A percentile compares a stretch with the other conserved stretches of the same genome.
These are phyloP conservation scores for Rhizopogon vinicolor DNA, from an alignment of 768 basidiomycete genomes.

Conservation along the genomic window DNA sequence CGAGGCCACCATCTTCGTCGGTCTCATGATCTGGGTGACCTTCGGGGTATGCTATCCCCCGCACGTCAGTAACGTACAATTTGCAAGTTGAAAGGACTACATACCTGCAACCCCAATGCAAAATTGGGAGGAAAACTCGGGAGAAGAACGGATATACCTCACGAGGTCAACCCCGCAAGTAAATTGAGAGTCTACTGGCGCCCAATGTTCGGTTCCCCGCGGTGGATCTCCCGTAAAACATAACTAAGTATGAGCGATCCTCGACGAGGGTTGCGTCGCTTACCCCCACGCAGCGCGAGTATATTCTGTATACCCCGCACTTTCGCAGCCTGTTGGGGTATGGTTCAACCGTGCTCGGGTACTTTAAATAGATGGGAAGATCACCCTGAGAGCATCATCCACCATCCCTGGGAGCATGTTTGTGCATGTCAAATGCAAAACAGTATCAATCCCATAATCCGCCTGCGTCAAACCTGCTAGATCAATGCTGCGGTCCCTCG, in stretches of 20 bases:
- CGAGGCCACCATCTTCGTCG: constrained; percentile 60
- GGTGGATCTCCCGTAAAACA: constrained; percentile 66
- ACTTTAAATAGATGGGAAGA: constrained; percentile 12
- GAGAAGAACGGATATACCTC: constrained; percentile 73
- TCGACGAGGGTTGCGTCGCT: constrained; percentile 12
- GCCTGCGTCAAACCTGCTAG: constrained; percentile 75
- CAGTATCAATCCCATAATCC: constrained; percentile 75
- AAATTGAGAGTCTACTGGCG: constrained; percentile 79
- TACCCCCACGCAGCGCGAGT: constrained; percentile 89
- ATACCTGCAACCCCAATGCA: constrained; percentile 93
- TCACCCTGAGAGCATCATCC: constrained; percentile 78
- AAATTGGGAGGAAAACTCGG: constrained; percentile 79
- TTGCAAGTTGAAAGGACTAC: neutral
- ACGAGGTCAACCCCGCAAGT: constrained; percentile 88
- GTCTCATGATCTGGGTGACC: constrained; percentile 65
- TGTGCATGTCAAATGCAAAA: constrained; percentile 95
- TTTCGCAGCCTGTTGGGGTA: constrained; percentile 61
- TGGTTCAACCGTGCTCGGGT: constrained; percentile 6
- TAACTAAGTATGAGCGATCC: neutral
- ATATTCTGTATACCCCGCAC: constrained; percentile 82
- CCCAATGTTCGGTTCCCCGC: constrained; percentile 91
- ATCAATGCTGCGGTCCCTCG: constrained; percentile 82
- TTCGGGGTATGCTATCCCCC: constrained; percentile 77
- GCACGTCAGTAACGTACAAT: neutral
- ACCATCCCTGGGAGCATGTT: constrained; percentile 91